A percentile compares a stretch with the other conserved stretches of the same genome.
These are phyloP conservation scores for Epipyxis sp. DNA, from an alignment of 108 stramenopile genomes.

Conservation along the genomic window DNA sequence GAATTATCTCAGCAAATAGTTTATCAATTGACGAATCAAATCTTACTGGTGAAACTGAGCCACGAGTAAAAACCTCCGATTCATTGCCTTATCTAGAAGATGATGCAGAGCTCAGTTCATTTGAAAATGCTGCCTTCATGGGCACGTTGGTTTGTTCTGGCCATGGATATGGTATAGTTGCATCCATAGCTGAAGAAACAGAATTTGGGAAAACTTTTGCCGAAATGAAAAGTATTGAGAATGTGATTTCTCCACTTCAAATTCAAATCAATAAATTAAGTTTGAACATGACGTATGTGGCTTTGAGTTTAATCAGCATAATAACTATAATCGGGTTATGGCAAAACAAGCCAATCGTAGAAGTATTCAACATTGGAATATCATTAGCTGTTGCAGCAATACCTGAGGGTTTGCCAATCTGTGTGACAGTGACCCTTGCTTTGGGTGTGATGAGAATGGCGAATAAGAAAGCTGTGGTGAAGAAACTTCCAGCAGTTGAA, in stretches of 20 bases:
- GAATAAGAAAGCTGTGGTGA: slow-evolving; percentile 54
- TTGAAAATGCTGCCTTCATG: slow-evolving; percentile 62
- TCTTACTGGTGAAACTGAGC: slow-evolving; percentile 81
- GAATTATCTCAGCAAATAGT: slow-evolving; percentile 68
- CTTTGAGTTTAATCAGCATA: neutral
- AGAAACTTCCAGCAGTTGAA: slow-evolving; percentile 63
- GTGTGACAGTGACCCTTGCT: slow-evolving; percentile 50
- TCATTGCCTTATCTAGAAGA: slow-evolving; percentile 27
- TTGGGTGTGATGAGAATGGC: slow-evolving; percentile 39
- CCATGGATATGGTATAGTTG: slow-evolving; percentile 45
- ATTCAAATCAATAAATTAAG: slow-evolving; percentile 10
- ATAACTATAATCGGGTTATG: neutral
- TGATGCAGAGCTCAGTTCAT: slow-evolving; percentile 52
- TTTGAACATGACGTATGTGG: neutral
- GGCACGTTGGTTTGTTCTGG: slow-evolving; percentile 61
- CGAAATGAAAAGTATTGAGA: neutral
- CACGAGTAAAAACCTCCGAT: slow-evolving; percentile 36
- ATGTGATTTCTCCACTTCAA: slow-evolving; percentile 14
- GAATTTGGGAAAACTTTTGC: slow-evolving; percentile 31
- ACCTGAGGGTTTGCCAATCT: slow-evolving; percentile 61
- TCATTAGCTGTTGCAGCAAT: slow-evolving; percentile 63
- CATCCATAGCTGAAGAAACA: slow-evolving; percentile 57
- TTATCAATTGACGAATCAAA: slow-evolving; percentile 77
- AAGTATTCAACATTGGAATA: slow-evolving; percentile 1
- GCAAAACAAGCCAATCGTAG: neutral